These are phyloP conservation scores for Colletotrichum sp. DNA, from an alignment of 2,329 filamentous ascomycete species.

Conservation along the genomic window DNA sequence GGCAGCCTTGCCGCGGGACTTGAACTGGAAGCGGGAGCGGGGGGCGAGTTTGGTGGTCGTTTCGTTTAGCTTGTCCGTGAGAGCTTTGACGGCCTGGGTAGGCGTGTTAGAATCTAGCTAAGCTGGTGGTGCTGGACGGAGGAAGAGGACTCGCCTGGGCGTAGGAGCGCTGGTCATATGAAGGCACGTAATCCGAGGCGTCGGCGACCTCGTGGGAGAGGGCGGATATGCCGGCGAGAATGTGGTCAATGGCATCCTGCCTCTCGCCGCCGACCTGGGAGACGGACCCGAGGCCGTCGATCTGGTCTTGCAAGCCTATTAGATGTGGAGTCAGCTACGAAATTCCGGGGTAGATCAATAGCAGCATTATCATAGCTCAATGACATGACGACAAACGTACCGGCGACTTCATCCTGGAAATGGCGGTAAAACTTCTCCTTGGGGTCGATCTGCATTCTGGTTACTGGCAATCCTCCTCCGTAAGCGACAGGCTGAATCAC, in stretches of 20 bases:
- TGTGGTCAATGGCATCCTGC: slow-evolving; percentile 79
- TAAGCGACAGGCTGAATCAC: slow-evolving; percentile 18
- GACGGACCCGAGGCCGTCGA: slow-evolving; percentile 42
- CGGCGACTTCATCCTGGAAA: slow-evolving; percentile 76
- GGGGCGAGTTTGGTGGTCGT: slow-evolving; percentile 71
- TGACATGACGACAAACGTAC: slow-evolving; percentile 47
- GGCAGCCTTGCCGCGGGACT: slow-evolving; percentile 28
- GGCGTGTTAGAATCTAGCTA: neutral
- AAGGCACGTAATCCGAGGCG: slow-evolving; percentile 79
- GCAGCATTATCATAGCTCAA: neutral
- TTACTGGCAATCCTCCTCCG: slow-evolving; percentile 20
- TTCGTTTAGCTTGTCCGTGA: slow-evolving; percentile 79
- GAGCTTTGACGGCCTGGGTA: slow-evolving; percentile 73
- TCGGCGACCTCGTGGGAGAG: slow-evolving; percentile 87
- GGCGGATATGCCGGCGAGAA: slow-evolving; percentile 77
- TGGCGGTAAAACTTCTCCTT: slow-evolving; percentile 86
- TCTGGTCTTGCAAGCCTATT: slow-evolving; percentile 65
- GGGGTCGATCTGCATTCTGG: slow-evolving; percentile 46
- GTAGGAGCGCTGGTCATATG: slow-evolving; percentile 89
- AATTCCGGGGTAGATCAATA: neutral
- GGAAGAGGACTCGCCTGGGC: slow-evolving; percentile 63
- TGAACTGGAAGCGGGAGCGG: slow-evolving; percentile 85
- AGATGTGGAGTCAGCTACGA: neutral
- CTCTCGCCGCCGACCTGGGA: slow-evolving; percentile 72
- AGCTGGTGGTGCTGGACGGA: neutral